Conservation (phyloP, 2,329 filamentous ascomycete species). For the Aphanoascus verrucosus region DNA sequence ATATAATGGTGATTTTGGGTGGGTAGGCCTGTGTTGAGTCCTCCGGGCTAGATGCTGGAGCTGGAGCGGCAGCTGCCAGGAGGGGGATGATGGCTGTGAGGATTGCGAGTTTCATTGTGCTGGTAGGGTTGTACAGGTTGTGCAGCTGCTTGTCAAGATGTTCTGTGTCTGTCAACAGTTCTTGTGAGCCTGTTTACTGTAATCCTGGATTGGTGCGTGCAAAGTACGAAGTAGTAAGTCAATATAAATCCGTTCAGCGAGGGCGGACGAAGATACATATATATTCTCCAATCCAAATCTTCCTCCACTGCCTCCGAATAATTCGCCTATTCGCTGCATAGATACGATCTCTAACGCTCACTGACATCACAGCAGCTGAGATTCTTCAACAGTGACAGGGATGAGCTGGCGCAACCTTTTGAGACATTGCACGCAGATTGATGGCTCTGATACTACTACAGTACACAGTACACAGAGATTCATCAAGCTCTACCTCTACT, state of each 20-base stretch:
- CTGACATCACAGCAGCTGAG: not conserved
- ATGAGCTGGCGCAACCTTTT: not conserved
- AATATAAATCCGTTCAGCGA: not conserved
- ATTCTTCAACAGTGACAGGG: too few species aligned
- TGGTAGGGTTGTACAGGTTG: not conserved
- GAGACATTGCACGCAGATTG: not conserved
- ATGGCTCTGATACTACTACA: not conserved
- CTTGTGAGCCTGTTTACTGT: not conserved
- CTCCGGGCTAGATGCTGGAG: not conserved
- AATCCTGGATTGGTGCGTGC: too few species aligned
- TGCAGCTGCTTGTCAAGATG: not conserved
- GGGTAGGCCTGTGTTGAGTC: not conserved
- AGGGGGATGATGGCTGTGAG: constrained; percentile 12
- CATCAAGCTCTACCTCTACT: not conserved
- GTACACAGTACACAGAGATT: too few species aligned
- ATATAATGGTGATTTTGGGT: constrained; percentile 20
- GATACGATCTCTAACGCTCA: not conserved
- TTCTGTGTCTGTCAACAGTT: not conserved
- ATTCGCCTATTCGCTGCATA: too few species aligned
- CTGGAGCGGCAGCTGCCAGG: constrained; percentile 12
- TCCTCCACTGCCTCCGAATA: too few species aligned
- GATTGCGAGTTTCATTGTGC: constrained; percentile 8
- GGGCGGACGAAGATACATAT: not conserved
- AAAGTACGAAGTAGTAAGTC: too few species aligned
- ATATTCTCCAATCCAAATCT: not conserved